Base-by-base conservation (phyloP, 345 rosid genomes). In the Moricandia moricandioides region DNA sequence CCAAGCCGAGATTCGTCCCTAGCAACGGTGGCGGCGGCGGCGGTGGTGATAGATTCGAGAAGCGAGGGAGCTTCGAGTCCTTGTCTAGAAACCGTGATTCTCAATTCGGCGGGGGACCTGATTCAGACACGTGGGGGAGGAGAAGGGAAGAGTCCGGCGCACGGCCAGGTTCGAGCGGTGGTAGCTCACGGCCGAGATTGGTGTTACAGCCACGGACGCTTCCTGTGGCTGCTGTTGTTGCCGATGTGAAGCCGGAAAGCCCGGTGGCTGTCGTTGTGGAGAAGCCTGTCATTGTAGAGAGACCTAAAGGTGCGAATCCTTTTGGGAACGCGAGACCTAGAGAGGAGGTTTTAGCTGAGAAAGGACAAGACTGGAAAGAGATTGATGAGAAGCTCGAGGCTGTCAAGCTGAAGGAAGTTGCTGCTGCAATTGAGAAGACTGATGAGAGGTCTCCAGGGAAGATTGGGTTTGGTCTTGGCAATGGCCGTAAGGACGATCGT, bases 321-420 rank as follows among this genome's bases (percentile, higher is more conserved):
- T 95, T 95, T 58, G 99, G 98, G 9, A 82, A 83, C 6, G 99
- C 99, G 0, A 90, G 99, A 77, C 99, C 99, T 0, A 87, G 99
- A 55, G 99, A 95, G 81, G 97, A 89, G 73, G 99, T 92, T 24
- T 73, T 95, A 84, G 92, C 91, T 47, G 96, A 89, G 88, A 89
- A 95, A 68, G 98, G 99, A 17, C 80, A 83, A 78, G 98, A 92
- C 40, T 89, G 89, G 91, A 95, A 92, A 72, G 96, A 90, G 87
- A 90, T 92, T 73, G 98, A 95, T 62, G 98, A 87, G 88, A 95
- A 89, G 83, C 79, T 95, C 12, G 92, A 81, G 67, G 77, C 85
- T 8, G 70, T 77, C 33, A 92, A 79, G 79, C 56, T 87, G 14
- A 85, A 77, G 77, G 91, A 87, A 8, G 73, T 69, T 1, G 76